Evolutionary conservation across 2,329 filamentous ascomycete genomes (phyloP).

Genomic region (Ceratocystis alfenasii): DNA sequence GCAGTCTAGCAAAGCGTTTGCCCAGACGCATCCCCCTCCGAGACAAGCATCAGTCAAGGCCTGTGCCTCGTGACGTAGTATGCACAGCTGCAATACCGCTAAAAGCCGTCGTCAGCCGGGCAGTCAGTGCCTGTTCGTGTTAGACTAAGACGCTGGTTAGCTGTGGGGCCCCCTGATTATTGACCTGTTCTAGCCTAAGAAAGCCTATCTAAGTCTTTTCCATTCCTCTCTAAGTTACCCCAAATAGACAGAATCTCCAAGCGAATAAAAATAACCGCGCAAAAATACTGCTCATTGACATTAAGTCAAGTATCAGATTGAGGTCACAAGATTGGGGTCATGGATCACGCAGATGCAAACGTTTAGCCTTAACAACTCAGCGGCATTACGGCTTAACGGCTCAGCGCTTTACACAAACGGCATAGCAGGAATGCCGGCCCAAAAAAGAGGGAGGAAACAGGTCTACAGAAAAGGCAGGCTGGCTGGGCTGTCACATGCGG

Average conservation of each 20-base stretch:
- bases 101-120: slow-evolving; percentile 36
- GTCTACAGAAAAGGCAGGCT: neutral
- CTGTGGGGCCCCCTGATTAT: no score
- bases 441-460: neutral
- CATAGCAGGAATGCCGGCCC: neutral
- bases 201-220: no score
- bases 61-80: neutral
- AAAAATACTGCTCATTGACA: neutral
- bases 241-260: slow-evolving; percentile 15
- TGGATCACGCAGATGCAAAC: neutral
- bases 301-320: neutral
- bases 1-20: neutral
- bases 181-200: no score
- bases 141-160: no score
- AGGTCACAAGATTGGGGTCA: slow-evolving; percentile 1
- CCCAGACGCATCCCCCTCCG: neutral
- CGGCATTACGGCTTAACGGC: neutral
- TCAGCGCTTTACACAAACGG: neutral
- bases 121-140: neutral
- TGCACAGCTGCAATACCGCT: slow-evolving; percentile 28
- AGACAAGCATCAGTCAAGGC: neutral
- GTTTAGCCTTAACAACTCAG: neutral
- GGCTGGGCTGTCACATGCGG: neutral
- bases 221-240: slow-evolving; percentile 22
- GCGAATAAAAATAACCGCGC: neutral